Base-by-base conservation (phyloP, 2,329 filamentous ascomycete species). In the Chaetomiaceae sp. region DNA sequence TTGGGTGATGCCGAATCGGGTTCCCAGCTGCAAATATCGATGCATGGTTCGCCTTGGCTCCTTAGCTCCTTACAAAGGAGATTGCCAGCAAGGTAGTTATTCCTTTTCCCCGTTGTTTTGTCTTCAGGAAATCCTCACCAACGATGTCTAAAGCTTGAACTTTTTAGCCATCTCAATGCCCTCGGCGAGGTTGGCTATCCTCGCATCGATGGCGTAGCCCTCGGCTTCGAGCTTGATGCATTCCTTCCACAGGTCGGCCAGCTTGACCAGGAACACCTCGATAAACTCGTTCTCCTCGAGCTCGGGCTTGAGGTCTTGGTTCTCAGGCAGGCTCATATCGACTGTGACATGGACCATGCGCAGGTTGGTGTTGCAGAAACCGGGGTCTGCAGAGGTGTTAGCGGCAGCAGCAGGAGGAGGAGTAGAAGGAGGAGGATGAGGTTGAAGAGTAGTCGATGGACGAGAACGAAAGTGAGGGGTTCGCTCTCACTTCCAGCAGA, bases 271-370 rank as follows among this genome's bases (percentile, higher is more conserved):
- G 61, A 92, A 91, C 30, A 84, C 83, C 65, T 91, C 86, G 62
- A 92, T 91, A 63, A 90, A 91, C 68, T 92, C 87, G 56, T 82
- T 85, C 21, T 90, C 87, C 64, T 92, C 87, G 6, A 91, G 73
- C 63, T 86, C 71, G 0, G 87, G 83, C 65, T 82, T 75, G 1
- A 81, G 81, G 47, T 86, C 73, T 63, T 84, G 78, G 63, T 92
- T 92, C 60, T 82, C 82, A 0, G 84, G 77, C 1, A 82, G 70
- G 4, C 70, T 75, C 75, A 87, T 80, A 66, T 92, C 86, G 56
- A 92, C 79, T 1, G 73, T 77, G 37, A 91, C 80, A 62, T 91
- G 86, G 13, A 91, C 81, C 77, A 86, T 83, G 48, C 77, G 75
- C 37, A 83, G 68, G 60, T 84, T 86, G 5, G 82, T 85, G 63